Base-by-base conservation (phyloP, 352 stramenopile species). In the Globisporangium uncinulatum region DNA sequence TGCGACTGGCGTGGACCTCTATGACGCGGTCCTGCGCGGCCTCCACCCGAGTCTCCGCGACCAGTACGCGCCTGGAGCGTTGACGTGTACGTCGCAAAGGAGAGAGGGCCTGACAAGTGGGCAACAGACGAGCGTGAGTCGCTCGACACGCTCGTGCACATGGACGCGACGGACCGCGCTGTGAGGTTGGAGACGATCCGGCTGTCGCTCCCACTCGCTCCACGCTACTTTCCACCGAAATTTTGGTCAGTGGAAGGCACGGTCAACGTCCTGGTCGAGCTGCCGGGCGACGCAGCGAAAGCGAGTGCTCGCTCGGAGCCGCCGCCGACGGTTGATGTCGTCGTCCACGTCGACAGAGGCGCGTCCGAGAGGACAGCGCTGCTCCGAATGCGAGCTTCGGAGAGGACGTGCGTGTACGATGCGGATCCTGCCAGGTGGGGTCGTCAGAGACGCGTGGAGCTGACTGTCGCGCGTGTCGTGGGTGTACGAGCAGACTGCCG, bases 51-150 rank as follows among this genome's bases (percentile, higher is more conserved):
- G 17, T 47, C 14, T 47, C 7, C 42, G 42, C 42, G 7, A 47
- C 17, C 20, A 47, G 42, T 29, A 8, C 2, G 4, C 42, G 0
- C 17, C n/a, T 3, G 42, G 42, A 14, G 42, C 42, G 15, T 10
- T 47, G 42, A 47, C 42, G 42, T 47, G 42, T 47, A 29, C 42
- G 17, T 47, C 17, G 42, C 42, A 19, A 47, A 47, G 42, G n/a
- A 47, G n/a, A 29, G 21, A 19, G n/a, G n/a, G n/a, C 0, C 4
- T 24, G 11, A 6, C 6, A 19, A 20, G 42, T 47, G 42, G 42
- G 13, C 20, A 7, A 10, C 10, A 10, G 42, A 47, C 15, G 42
- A 47, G 17, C 42, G 21, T 17, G 7, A 17, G n/a, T 47, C 42
- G n/a, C 42, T 47, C 17, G 17, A 24, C 1, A 9, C 3, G 17